phyloP scores from a whole-genome alignment of 2,329 filamentous ascomycete genomes.

The Claviceps fusiformis region DNA sequence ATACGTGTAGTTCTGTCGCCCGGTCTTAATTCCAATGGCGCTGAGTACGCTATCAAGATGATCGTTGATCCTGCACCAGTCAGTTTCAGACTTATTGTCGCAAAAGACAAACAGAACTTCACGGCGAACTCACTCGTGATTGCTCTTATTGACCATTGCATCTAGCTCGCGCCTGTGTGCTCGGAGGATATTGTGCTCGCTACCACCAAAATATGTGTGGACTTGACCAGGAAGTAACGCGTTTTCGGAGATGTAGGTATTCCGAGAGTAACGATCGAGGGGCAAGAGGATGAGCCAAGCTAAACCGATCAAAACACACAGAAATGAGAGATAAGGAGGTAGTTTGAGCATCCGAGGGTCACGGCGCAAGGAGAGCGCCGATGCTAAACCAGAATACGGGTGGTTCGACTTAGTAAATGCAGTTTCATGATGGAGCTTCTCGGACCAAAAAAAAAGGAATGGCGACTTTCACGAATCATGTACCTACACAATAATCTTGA shows the following conservation, averaged over 20 bases:
- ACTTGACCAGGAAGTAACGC: slow-evolving; percentile 91
- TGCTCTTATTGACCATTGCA: slow-evolving; percentile 38
- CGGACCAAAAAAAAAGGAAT: not conserved
- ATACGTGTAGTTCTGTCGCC: slow-evolving; percentile 79
- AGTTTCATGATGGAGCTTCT: not conserved
- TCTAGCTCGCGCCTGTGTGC: slow-evolving; percentile 80
- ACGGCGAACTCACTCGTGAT: slow-evolving; percentile 33
- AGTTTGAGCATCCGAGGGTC: slow-evolving; percentile 72
- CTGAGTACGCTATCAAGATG: slow-evolving; percentile 63
- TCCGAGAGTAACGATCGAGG: slow-evolving; percentile 76
- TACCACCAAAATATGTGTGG: slow-evolving; percentile 93
- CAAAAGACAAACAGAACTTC: not conserved
- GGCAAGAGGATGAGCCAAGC: slow-evolving; percentile 84
- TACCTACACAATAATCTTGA: slow-evolving; percentile 40
- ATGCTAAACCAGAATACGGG: slow-evolving; percentile 24
- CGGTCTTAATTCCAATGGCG: slow-evolving; percentile 73
- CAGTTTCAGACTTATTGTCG: not conserved
- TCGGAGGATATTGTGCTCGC: slow-evolving; percentile 86
- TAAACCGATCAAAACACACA: slow-evolving; percentile 75
- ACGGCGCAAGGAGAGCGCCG: slow-evolving; percentile 57
- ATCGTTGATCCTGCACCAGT: slow-evolving; percentile 42
- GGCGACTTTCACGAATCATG: not conserved
- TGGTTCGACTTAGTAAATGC: not conserved
- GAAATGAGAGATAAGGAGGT: slow-evolving; percentile 73
- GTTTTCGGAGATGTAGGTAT: slow-evolving; percentile 95